Base-by-base conservation (phyloP, 2,329 filamentous ascomycete genomes). In the Fusarium nelsonii region DNA sequence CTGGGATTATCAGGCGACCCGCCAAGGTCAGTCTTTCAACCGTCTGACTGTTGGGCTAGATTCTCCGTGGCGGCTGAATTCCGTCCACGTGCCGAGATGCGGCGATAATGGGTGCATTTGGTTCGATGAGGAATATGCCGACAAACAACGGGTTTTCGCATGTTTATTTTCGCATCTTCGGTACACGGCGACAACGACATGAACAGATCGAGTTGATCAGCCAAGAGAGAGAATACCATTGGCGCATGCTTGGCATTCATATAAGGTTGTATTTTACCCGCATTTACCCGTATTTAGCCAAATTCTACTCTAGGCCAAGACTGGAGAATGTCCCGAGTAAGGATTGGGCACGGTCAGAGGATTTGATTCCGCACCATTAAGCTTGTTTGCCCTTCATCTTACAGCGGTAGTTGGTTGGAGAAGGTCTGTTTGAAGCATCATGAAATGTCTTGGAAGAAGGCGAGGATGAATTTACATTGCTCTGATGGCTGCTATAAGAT, bases 261-360 rank as follows among this genome's bases (percentile, higher is more conserved):
- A 60, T 64, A 65, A 46, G 45, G 52, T 64, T 52, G 52, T 26
- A 51, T 9, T 52, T 64, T 64, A 65, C 52, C 61, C 52, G 52
- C n/a, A 64, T 64, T 64, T 64, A 64, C 6, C 61, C 61, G 34
- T 2, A 65, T 59, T 64, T 64, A 64, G 61, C 60, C 61, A 64
- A 48, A 64, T 28, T 12, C 3, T 15, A 41, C 39, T 52, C 39
- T 58, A 58, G 37, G 43, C 60, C 60, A 52, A 65, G 39, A 37
- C 52, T 65, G 52, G 60, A 58, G 36, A 64, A 58, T 63, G 37
- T 43, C 33, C 43, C 58, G 58, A 45, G 26, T 6, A 11, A 8
- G 23, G 28, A 23, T 30, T 36, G n/a, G 49, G 58, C 12, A 26
- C 15, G 28, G 49, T 48, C 58, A 32, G 14, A 48, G 49, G 43